Percentiles rank a stretch among this genome's conserved stretches.
Evolutionary conservation across 2,329 filamentous ascomycete genomes (phyloP).

Genomic region (Exophiala oligosperma): DNA sequence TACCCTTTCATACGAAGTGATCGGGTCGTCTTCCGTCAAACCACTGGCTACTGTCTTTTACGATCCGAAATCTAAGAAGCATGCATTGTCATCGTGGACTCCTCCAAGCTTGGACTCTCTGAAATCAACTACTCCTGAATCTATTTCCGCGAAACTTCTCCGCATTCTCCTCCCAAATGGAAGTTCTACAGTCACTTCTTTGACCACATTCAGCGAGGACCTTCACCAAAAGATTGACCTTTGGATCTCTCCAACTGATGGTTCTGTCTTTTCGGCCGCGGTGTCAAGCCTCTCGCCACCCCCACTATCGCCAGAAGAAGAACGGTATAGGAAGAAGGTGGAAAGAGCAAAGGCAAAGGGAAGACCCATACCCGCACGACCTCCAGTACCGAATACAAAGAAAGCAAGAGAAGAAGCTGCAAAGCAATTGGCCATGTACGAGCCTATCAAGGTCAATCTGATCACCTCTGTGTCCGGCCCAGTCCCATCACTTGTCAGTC

Average conservation of each 20-base stretch:
- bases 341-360: slow-evolving; percentile 26
- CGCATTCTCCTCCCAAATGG: slow-evolving; percentile 35
- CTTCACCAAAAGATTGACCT: slow-evolving; percentile 39
- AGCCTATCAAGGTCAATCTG: slow-evolving; percentile 36
- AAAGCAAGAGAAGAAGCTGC: slow-evolving; percentile 26
- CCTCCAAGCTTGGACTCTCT: slow-evolving; percentile 32
- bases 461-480: slow-evolving; percentile 35
- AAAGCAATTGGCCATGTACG: slow-evolving; percentile 14
- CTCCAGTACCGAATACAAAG: slow-evolving; percentile 24
- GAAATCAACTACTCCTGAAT: slow-evolving; percentile 35
- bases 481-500: slow-evolving; percentile 41
- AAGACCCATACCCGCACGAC: slow-evolving; percentile 24
- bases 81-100: slow-evolving; percentile 40
- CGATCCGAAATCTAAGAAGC: slow-evolving; percentile 38
- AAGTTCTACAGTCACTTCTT: slow-evolving; percentile 41
- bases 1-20: slow-evolving; percentile 28
- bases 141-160: slow-evolving; percentile 55
- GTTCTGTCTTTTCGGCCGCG: slow-evolving; percentile 43
- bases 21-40: slow-evolving; percentile 23
- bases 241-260: slow-evolving; percentile 40
- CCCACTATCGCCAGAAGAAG: slow-evolving; percentile 22
- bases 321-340: slow-evolving; percentile 26
- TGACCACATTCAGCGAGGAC: slow-evolving; percentile 34
- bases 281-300: slow-evolving; percentile 23
- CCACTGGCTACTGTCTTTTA: slow-evolving; percentile 44